Conservation (phyloP, 345 rosid species). For the Draba incana region DNA sequence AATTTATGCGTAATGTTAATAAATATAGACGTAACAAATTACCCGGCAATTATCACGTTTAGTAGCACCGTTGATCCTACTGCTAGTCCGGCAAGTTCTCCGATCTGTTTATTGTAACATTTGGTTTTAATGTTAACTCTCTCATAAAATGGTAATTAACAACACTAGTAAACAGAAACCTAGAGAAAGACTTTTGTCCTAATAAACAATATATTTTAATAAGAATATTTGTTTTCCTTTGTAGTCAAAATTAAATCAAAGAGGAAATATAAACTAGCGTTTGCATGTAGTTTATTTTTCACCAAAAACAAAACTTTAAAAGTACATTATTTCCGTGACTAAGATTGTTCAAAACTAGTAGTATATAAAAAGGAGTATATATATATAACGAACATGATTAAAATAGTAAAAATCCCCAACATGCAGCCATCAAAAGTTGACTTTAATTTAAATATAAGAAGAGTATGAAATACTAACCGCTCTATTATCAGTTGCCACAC, state of each 20-base stretch:
- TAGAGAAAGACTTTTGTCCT: background rate
- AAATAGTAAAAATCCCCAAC: slow-evolving; percentile 1
- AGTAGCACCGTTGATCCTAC: slow-evolving; percentile 85
- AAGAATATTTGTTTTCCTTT: background rate
- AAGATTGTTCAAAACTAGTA: slow-evolving; percentile 8
- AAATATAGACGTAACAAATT: slow-evolving; percentile 3
- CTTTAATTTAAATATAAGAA: background rate
- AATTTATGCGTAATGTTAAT: background rate
- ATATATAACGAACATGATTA: slow-evolving; percentile 3
- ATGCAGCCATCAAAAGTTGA: background rate
- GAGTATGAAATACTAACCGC: slow-evolving; percentile 59
- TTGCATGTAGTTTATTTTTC: slow-evolving; percentile 9
- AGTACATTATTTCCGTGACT: background rate
- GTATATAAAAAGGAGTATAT: background rate
- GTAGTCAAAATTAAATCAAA: background rate
- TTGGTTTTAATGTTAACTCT: slow-evolving; percentile 1
- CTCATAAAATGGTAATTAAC: slow-evolving; percentile 8
- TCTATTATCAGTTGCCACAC: slow-evolving; percentile 92
- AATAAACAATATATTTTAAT: background rate
- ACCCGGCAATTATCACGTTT: slow-evolving; percentile 92
- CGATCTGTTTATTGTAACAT: slow-evolving; percentile 55
- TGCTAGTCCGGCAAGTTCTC: slow-evolving; percentile 94
- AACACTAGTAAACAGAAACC: background rate
- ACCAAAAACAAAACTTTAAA: slow-evolving; percentile 11
- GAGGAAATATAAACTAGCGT: background rate